Base-by-base conservation (phyloP, 2,329 filamentous ascomycete genomes). In the Aureobasidium sp. region DNA sequence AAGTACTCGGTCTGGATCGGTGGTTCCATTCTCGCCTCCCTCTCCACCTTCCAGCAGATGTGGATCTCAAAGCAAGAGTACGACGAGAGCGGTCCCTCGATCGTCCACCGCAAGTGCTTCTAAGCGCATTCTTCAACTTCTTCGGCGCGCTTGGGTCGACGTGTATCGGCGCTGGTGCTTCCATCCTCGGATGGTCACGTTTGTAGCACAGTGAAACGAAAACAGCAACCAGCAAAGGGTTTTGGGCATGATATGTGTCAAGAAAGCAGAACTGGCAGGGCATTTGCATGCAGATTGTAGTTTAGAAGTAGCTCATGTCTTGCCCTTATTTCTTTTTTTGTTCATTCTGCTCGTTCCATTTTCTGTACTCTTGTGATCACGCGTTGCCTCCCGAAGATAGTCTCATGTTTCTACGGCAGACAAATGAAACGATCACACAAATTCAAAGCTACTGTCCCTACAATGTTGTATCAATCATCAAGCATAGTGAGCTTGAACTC, bases 61-160 rank as follows among this genome's bases (percentile, higher is more conserved):
- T 99, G 94, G 94, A 97, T 99, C 87, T 99, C 94, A 74, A 99
- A 99, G 91, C 94, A 99, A 84, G 93, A 97, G 85, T 97, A 97
- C 87, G 94, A 99, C 84, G 94, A 97, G 90, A 94, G 88, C 79
- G 93, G 93, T 82, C 94, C 93, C 73, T 96, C 92, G 75, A 97
- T 97, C 76, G 93, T 97, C 74, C 93, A 97, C 89, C 90, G 92
- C 88, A 97, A 96, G 90, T 96, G 93, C 90, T 96, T 96, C 89
- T 96, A 96, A 96, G 60, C 60, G 60, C 60, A 33, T 29, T 58
- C 13, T 55, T 38, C 42, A 51, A 37, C 33, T 49, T 61, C 45
- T 57, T 53, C 27, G 45, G 59, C 50, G 45, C 42, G 45, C 38
- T 50, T 53, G 43, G 33, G 45, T 60, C 57, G 35, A 43, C n/a